Base-by-base conservation (phyloP, 1,284 basidiomycete genomes). In the Rhizoctonia solani region DNA sequence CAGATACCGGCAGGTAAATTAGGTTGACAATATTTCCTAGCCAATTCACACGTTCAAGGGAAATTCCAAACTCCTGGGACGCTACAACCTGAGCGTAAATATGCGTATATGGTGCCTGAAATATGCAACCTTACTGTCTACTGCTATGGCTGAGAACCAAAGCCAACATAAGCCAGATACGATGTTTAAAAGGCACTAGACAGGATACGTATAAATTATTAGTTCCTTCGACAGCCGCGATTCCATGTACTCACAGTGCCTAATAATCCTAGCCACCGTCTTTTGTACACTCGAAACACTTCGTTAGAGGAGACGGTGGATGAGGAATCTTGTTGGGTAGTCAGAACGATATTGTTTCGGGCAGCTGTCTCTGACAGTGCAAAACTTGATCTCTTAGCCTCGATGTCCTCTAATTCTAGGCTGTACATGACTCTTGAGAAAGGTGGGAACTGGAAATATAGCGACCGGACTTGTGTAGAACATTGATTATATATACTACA, bases 131-230 rank as follows among this genome's bases (percentile, higher is more conserved):
- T n/a, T 68, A 90, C 89, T 80, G 70, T 84, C 75, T 50, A 84
- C 85, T 0, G 90, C 80, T 66, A 92, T 90, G 1, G 90, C 88
- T 6, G 89, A 89, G 73, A 92, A 92, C 88, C 83, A 85, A 1
- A 87, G 82, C 81, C 84, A 84, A 13, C 81, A 77, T 84, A 88
- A 85, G 1, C 83, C 88, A 1, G 81, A 79, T 11, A 85, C 81
- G 32, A 87, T 74, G 66, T 85, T 88, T 25, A 91, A 76, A 9
- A 85, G 41, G n/a, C 86, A 79, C 89, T 90, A 32, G 21, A 30
- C n/a, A 54, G 9, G 46, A 11, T 21, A 16, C 3, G 41, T 27
- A 25, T 32, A 16, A 13, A 16, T 34, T n/a, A 21, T 29, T 37
- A 32, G 30, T 4, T 21, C n/a, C 25, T 50, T 13, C 50, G 32